Evolutionary conservation across 129 eudicot genomes (phyloP).

Genomic region (Chrysanthemum makinoi): DNA sequence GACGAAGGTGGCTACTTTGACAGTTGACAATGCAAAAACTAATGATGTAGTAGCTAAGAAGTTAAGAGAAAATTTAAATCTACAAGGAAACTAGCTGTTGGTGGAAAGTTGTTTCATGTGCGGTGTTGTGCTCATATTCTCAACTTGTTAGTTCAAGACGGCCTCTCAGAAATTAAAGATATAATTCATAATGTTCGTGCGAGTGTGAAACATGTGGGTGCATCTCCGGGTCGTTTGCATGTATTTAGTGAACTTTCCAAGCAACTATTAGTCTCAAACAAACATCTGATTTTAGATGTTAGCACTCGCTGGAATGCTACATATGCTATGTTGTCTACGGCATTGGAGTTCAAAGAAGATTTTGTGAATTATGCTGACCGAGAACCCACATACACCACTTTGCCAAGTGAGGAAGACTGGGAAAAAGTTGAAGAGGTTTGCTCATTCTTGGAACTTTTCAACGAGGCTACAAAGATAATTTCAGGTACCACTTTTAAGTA

Average conservation of each 20-base stretch:
- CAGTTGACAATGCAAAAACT: background rate
- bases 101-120: slow-evolving; percentile 14
- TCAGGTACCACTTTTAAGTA: background rate
- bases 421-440: too few relatives aligned
- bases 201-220: slow-evolving; percentile 3
- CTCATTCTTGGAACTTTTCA: background rate
- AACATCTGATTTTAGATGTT: slow-evolving; percentile 5
- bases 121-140: slow-evolving; percentile 14
- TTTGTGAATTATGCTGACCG: background rate
- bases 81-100: background rate
- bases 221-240: too few relatives aligned
- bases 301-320: background rate
- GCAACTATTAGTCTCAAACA: background rate
- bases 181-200: slow-evolving; percentile 11
- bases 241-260: background rate
- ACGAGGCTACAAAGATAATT: background rate
- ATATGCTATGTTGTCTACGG: background rate
- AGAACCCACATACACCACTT: too few relatives aligned
- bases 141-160: slow-evolving; percentile 9
- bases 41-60: slow-evolving; percentile 14
- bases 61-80: background rate
- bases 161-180: background rate
- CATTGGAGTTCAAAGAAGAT: background rate
- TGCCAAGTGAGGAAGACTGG: too few relatives aligned
- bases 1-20: slow-evolving; percentile 14